These are phyloP conservation scores for Cryptococcus sp. DNA, from an alignment of 1,284 basidiomycete genomes.

Conservation along the genomic window DNA sequence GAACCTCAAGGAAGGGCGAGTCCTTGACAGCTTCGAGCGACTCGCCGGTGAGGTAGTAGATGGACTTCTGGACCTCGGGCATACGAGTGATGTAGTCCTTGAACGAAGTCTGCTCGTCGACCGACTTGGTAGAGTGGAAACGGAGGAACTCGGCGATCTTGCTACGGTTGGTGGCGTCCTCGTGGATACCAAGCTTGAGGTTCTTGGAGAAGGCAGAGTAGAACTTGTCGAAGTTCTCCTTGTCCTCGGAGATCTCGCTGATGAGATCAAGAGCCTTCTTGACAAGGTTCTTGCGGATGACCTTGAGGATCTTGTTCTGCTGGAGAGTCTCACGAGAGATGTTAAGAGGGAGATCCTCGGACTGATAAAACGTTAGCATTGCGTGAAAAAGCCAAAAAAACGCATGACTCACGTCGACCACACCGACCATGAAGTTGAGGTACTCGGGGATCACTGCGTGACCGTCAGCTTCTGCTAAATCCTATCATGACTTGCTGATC, in stretches of 20 bases:
- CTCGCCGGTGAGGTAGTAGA: slow-evolving; percentile 99
- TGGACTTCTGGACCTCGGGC: slow-evolving; percentile 98
- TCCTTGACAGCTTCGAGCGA: slow-evolving; percentile 87
- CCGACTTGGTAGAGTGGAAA: slow-evolving; percentile 95
- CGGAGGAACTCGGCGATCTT: slow-evolving; percentile 99
- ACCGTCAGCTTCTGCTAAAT: neutral
- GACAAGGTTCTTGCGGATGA: slow-evolving; percentile 80
- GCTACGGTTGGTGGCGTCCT: slow-evolving; percentile 97
- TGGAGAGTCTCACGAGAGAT: slow-evolving; percentile 99
- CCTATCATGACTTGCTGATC: neutral
- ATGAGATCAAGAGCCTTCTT: slow-evolving; percentile 98
- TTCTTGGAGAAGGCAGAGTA: slow-evolving; percentile 93
- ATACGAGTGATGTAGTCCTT: slow-evolving; percentile 99
- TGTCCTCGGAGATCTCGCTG: slow-evolving; percentile 97
- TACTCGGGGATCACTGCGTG: slow-evolving; percentile 87
- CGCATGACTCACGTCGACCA: slow-evolving; percentile 68
- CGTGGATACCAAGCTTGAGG: slow-evolving; percentile 98
- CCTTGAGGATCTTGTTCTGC: slow-evolving; percentile 99
- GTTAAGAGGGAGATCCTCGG: slow-evolving; percentile 98
- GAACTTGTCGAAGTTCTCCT: slow-evolving; percentile 99
- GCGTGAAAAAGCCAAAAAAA: neutral
- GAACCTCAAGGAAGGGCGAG: slow-evolving; percentile 98
- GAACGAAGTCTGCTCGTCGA: slow-evolving; percentile 89
- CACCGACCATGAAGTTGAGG: slow-evolving; percentile 99
- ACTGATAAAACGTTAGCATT: slow-evolving; percentile 46